These are phyloP conservation scores for Microcyclospora tardicrescens DNA, from an alignment of 2,329 filamentous ascomycete species.

Conservation along the genomic window DNA sequence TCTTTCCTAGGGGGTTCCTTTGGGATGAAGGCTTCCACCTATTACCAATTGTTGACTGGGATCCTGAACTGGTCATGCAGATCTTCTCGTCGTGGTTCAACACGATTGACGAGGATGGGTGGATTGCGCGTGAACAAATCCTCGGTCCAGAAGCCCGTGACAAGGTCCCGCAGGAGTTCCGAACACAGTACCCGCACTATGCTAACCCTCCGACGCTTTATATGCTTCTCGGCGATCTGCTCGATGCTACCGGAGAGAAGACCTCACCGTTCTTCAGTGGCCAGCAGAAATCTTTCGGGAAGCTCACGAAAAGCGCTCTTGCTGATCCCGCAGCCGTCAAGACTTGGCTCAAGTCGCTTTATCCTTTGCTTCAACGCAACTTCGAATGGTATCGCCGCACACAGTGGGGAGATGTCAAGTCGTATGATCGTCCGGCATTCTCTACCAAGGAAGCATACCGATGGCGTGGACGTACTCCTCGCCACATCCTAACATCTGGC, in stretches of 20 bases:
- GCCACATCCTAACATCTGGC: constrained; percentile 82
- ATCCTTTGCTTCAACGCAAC: constrained; percentile 76
- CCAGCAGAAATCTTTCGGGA: constrained; percentile 21
- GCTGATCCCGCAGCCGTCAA: constrained; percentile 54
- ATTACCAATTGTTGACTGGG: constrained; percentile 83
- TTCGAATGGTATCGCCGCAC: constrained; percentile 94
- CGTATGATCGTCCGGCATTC: constrained; percentile 70
- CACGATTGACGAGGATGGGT: constrained; percentile 90
- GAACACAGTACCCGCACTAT: constrained; percentile 91
- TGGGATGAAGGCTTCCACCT: constrained; percentile 99
- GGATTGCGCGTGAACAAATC: constrained; percentile 95
- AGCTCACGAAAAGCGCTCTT: constrained; percentile 38
- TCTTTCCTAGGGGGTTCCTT: constrained; percentile 91
- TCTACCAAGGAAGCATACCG: constrained; percentile 87
- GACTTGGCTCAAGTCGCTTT: constrained; percentile 61
- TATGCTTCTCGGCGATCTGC: constrained; percentile 71
- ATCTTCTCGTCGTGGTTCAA: constrained; percentile 94
- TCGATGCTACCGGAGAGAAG: constrained; percentile 56
- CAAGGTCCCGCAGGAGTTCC: constrained; percentile 89
- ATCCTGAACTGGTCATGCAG: constrained; percentile 73
- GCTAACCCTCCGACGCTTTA: constrained; percentile 94
- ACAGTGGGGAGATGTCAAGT: constrained; percentile 77
- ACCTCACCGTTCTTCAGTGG: constrained; percentile 9
- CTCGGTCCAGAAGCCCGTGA: constrained; percentile 81
- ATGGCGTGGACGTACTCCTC: constrained; percentile 80